These are phyloP conservation scores for Pinus albicaulis DNA, from an alignment of 75 land plant species.

Conservation along the genomic window DNA sequence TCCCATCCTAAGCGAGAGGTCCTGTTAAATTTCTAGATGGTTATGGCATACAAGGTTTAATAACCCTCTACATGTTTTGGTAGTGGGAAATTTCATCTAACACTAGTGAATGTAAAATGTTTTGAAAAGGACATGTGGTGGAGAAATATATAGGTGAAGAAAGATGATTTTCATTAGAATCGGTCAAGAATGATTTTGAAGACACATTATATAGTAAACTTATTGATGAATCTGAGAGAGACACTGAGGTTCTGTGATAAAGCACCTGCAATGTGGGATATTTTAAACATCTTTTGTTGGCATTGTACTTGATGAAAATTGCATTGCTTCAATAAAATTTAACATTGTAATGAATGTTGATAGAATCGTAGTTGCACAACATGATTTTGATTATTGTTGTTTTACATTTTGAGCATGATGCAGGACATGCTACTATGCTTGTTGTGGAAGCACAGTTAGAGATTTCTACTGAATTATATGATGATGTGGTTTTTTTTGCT, in stretches of 20 bases:
- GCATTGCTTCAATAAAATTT: conserved; percentile 12
- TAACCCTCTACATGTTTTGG: conserved; percentile 11
- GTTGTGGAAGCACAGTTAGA: conserved; percentile 7
- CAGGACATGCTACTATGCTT: conserved; percentile 22
- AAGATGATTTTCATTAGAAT: background rate
- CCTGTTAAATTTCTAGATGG: conserved; percentile 2
- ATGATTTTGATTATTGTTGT: conserved; percentile 11
- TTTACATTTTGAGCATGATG: no score
- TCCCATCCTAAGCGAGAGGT: conserved; percentile 1
- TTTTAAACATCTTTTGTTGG: conserved; percentile 16
- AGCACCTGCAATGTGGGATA: background rate
- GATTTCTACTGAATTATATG: conserved; percentile 25
- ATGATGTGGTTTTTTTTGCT: conserved; percentile 19
- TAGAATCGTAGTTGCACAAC: conserved; percentile 30
- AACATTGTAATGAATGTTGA: conserved; percentile 6
- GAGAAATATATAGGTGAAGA: background rate
- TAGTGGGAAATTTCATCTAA: conserved; percentile 11
- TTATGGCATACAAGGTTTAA: conserved; percentile 1
- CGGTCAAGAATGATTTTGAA: conserved; percentile 11
- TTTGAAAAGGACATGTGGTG: conserved; percentile 12
- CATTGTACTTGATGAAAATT: conserved; percentile 24
- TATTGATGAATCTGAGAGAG: conserved; percentile 6
- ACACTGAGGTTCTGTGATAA: conserved; percentile 15
- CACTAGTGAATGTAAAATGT: conserved; percentile 10
- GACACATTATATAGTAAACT: background rate